Base-by-base conservation (phyloP, 345 rosid species). In the Lepidium aucheri region DNA sequence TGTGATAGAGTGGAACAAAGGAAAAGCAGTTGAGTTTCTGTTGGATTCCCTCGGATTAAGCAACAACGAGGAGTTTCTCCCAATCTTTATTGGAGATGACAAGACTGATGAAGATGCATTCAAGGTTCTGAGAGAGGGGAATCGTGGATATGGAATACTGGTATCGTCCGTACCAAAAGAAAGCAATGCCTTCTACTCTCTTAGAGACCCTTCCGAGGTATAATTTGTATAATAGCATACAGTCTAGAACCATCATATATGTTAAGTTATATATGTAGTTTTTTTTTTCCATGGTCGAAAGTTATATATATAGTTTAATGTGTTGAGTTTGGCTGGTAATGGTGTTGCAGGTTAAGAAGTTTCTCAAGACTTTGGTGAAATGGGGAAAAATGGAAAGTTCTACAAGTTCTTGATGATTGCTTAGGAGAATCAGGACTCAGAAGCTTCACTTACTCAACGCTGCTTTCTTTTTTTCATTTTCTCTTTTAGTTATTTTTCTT, bases 1-100 rank as follows among this genome's bases (percentile, higher is more conserved):
- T 53, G 81, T 68, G 63, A 89, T 95, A 17, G 87, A 91, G 62
- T 91, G 99, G 99, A 80, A 91, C 58, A 95, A 91, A 74, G 99
- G 99, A 18, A 89, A 91, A 81, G 99, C 97, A 13, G 96, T 91
- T 0, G 87, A 88, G 69, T 95, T 95, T 79, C 79, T 95, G 70
- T 87, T 91, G 3, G 96, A 91, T 40, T 85, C 96, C 64, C 91
- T 95, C 7, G 99, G 92, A 9, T 69, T 95, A 62, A 78, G 79
- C 45, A 72, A 81, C 59, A 57, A 74, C 7, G 86, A 85, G 5
- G 89, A 88, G 50, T 91, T 87, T 58, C 89, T 95, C 33, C 94
- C 99, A 7, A 81, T 95, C 53, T 91, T 76, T 15, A 86, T 95
- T 2, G 97, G 99, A 17, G 99, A 95, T 61, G 99, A 95, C 66